Evolutionary conservation across 1,139 yeast genomes (phyloP).

Genomic region (Hansenula lynferdii): DNA sequence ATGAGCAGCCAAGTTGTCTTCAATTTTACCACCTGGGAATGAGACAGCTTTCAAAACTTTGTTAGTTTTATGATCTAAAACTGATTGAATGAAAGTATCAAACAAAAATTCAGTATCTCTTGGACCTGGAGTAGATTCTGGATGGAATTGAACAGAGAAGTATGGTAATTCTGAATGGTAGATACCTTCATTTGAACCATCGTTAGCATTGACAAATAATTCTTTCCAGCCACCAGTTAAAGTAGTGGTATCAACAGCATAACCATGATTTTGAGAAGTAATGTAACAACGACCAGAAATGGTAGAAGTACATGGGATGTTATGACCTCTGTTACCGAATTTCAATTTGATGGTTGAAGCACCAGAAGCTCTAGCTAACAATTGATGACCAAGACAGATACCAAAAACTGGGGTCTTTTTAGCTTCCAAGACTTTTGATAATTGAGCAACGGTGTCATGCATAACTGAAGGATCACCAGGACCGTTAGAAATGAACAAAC

Average conservation of each 20-base stretch:
- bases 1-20: constrained; percentile 66
- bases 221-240: constrained; percentile 86
- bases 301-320: constrained; percentile 94
- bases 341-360: constrained; percentile 88
- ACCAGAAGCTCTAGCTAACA: constrained; percentile 93
- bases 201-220: constrained; percentile 92
- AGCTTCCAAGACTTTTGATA: constrained; percentile 54
- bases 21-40: constrained; percentile 86
- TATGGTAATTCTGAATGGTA: constrained; percentile 83
- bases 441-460: constrained; percentile 55
- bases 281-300: constrained; percentile 96
- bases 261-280: constrained; percentile 99
- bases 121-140: constrained; percentile 99
- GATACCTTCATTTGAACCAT: constrained; percentile 98
- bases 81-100: constrained; percentile 86
- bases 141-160: constrained; percentile 99
- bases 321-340: constrained; percentile 99
- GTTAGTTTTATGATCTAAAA: constrained; percentile 53
- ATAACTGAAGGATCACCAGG: constrained; percentile 98
- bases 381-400: constrained; percentile 98
- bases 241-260: constrained; percentile 83
- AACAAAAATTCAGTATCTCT: constrained; percentile 97
- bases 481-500: constrained; percentile 95
- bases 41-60: constrained; percentile 65
- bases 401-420: constrained; percentile 84